Percentiles rank a stretch among this genome's conserved stretches.
These are phyloP conservation scores for Plasmodium inui DNA, from an alignment of 169 alveolate genomes.

Conservation along the genomic window DNA sequence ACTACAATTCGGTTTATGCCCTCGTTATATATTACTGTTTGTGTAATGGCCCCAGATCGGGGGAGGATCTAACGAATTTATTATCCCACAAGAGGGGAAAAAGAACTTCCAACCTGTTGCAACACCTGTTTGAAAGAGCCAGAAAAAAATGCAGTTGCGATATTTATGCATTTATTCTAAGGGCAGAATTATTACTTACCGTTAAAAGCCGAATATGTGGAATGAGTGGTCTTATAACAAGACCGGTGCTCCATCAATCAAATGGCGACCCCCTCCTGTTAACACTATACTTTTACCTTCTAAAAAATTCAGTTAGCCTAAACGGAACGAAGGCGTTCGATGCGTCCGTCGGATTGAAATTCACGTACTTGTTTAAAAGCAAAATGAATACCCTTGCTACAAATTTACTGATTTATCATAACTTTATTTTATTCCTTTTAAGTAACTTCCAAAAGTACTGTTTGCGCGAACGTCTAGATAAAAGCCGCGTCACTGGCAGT, in stretches of 20 bases:
- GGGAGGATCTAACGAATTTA: background rate
- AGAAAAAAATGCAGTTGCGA: slow-evolving; percentile 46
- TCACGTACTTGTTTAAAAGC: slow-evolving; percentile 17
- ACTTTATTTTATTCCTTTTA: slow-evolving; percentile 33
- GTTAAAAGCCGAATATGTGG: slow-evolving; percentile 3
- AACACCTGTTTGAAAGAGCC: background rate
- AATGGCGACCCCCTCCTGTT: slow-evolving; percentile 5
- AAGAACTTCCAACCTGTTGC: background rate
- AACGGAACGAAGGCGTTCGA: background rate
- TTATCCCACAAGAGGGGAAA: background rate
- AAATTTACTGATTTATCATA: slow-evolving; percentile 35
- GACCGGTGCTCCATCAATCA: slow-evolving; percentile 3
- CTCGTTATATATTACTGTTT: slow-evolving; percentile 56
- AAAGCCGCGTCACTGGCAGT: background rate
- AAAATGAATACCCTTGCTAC: slow-evolving; percentile 24
- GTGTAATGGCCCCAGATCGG: slow-evolving; percentile 11
- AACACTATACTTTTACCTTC: slow-evolving; percentile 22
- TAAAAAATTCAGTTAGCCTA: slow-evolving; percentile 24
- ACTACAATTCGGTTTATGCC: slow-evolving; percentile 24
- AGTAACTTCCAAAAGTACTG: slow-evolving; percentile 3
- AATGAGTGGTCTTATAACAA: background rate
- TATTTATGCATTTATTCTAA: slow-evolving; percentile 17
- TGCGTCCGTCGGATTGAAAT: background rate
- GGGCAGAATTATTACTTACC: slow-evolving; percentile 20
- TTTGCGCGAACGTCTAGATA: background rate